Percentiles rank a stretch among this genome's conserved stretches.
Evolutionary conservation across 495 filamentous ascomycete genomes (phyloP).

Genomic region (Antarctomyces pellizariae): DNA sequence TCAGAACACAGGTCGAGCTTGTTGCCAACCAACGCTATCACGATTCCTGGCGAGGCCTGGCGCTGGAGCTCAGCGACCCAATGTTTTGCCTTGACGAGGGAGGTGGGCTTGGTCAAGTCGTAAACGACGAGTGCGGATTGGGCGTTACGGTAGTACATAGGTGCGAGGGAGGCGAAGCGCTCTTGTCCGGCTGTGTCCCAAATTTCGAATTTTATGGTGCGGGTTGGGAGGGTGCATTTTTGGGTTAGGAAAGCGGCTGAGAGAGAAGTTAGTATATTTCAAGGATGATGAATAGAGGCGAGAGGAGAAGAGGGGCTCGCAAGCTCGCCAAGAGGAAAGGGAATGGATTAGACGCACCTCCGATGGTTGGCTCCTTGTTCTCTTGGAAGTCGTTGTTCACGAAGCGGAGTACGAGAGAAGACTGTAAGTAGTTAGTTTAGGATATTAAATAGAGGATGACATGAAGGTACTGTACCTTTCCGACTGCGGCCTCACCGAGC

Average conservation of each 20-base stretch:
- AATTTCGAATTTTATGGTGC: constrained; percentile 98
- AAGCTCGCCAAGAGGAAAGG: constrained; percentile 1
- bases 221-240: constrained; percentile 86
- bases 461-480: constrained; percentile 52
- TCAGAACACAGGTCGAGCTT: constrained; percentile 71
- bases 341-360: constrained; percentile 36
- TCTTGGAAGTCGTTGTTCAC: constrained; percentile 99
- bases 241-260: constrained; percentile 93
- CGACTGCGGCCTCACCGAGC: constrained; percentile 88
- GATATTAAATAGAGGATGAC: constrained; percentile 1
- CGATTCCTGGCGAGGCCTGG: constrained; percentile 92
- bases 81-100: constrained; percentile 87
- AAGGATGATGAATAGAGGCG: neutral
- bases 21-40: constrained; percentile 93
- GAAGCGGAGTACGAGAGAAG: constrained; percentile 90
- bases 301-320: constrained; percentile 3
- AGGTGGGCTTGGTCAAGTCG: constrained; percentile 92
- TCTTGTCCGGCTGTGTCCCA: constrained; percentile 99
- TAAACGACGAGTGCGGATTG: constrained; percentile 98
- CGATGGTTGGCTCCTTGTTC: constrained; percentile 98
- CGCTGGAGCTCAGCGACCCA: constrained; percentile 97
- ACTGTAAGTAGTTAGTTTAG: constrained; percentile 26
- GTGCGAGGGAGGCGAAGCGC: constrained; percentile 86
- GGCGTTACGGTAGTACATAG: constrained; percentile 99
- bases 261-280: constrained; percentile 1